Evolutionary conservation across 1,139 yeast species (phyloP).

Genomic region (Saccharomyces hybrid): DNA sequence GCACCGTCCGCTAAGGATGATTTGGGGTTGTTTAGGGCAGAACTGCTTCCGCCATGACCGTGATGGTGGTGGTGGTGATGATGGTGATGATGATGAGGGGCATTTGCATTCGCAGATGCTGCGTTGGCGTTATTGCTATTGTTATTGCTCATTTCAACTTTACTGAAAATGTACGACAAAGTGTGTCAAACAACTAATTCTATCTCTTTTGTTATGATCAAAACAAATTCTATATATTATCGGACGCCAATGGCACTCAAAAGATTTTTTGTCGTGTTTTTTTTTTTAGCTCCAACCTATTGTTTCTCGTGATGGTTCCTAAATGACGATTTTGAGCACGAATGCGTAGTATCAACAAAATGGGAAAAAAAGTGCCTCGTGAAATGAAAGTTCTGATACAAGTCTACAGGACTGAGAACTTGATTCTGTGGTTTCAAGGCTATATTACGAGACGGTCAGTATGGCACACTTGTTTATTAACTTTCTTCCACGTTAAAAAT

Average conservation of each 20-base stretch:
- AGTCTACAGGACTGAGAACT: not conserved
- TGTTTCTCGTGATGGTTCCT: not conserved
- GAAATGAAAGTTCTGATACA: not conserved
- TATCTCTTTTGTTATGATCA: not conserved
- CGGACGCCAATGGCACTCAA: not conserved
- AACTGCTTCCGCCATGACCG: slow-evolving; percentile 7
- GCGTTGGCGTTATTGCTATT: not conserved
- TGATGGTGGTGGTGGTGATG: slow-evolving; percentile 25
- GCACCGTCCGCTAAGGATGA: slow-evolving; percentile 33
- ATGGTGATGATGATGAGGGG: slow-evolving; percentile 13
- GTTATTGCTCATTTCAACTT: not conserved
- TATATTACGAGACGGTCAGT: not conserved
- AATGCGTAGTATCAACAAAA: not conserved
- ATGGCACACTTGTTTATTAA: not conserved
- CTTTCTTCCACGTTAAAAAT: not conserved
- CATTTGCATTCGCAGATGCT: not conserved
- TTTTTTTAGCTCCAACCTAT: not conserved
- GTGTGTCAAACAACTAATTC: not conserved
- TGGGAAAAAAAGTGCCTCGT: not conserved
- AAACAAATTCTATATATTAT: not conserved
- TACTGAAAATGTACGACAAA: not conserved
- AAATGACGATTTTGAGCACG: not conserved
- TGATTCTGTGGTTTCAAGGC: too few relatives aligned
- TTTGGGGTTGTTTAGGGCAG: slow-evolving; percentile 4
- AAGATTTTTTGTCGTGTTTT: not conserved